phyloP scores from a whole-genome alignment of 345 rosid genomes.

The Populus tremula region DNA sequence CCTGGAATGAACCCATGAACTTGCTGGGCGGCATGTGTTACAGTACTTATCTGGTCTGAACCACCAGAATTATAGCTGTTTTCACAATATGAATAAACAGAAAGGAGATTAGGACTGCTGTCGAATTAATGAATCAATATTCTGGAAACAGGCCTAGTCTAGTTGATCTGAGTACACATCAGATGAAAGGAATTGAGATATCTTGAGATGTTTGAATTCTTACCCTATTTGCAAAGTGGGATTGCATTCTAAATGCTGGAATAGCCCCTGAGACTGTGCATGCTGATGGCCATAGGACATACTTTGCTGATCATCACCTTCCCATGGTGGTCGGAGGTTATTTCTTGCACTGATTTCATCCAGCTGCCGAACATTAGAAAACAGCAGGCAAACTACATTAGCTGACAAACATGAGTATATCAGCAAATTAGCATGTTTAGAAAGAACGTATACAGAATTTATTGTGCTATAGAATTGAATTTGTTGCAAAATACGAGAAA shows the following conservation, averaged over 20 bases:
- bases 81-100: background rate
- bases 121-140: background rate
- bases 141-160: background rate
- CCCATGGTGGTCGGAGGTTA: constrained; percentile 67
- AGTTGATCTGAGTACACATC: background rate
- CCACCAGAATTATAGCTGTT: constrained; percentile 60
- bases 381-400: background rate
- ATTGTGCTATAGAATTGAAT: background rate
- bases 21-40: constrained; percentile 52
- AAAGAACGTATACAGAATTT: background rate
- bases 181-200: background rate
- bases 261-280: constrained; percentile 64
- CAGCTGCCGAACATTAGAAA: constrained; percentile 44
- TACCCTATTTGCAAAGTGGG: constrained; percentile 98
- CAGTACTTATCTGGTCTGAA: constrained; percentile 61
- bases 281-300: constrained; percentile 64
- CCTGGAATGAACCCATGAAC: constrained; percentile 89
- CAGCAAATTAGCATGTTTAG: background rate
- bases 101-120: background rate
- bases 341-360: constrained; percentile 63
- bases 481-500: background rate
- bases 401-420: background rate
- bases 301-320: constrained; percentile 56
- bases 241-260: constrained; percentile 81
- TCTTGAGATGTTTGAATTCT: background rate